Evolutionary conservation across 768 basidiomycete genomes (phyloP).

Genomic region (Suillus lakei): DNA sequence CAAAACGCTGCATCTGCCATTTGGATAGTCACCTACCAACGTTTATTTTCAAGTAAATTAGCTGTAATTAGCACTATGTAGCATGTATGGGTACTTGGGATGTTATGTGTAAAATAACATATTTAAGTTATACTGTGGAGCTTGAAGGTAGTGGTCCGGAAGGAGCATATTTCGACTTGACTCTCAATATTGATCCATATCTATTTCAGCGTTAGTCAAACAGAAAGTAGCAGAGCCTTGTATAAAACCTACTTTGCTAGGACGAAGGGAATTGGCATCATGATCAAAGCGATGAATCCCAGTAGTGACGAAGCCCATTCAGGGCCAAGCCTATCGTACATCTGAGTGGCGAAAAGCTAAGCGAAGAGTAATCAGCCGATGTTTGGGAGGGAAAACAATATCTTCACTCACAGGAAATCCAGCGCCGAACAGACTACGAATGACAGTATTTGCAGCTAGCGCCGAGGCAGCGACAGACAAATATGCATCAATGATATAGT

Average conservation of each 20-base stretch:
- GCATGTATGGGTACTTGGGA: neutral
- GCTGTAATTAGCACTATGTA: too few species aligned
- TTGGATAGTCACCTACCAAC: too few species aligned
- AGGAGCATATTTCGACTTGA: constrained; percentile 49
- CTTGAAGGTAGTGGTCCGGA: constrained; percentile 15
- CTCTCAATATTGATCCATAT: constrained; percentile 48
- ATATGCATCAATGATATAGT: constrained; percentile 69
- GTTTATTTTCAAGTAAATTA: too few species aligned
- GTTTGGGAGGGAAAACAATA: neutral
- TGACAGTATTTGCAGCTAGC: constrained; percentile 55
- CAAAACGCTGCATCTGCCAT: too few species aligned
- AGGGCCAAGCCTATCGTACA: constrained; percentile 55
- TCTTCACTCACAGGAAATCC: constrained; percentile 42
- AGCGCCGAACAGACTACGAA: constrained; percentile 58
- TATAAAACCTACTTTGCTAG: constrained; percentile 31
- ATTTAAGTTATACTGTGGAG: constrained; percentile 12
- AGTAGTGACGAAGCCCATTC: constrained; percentile 64
- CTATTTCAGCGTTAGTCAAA: neutral
- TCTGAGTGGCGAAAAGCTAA: constrained; percentile 56
- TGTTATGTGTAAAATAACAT: neutral
- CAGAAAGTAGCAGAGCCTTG: neutral
- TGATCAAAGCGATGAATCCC: constrained; percentile 51
- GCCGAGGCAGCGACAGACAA: constrained; percentile 59
- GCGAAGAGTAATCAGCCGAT: constrained; percentile 9
- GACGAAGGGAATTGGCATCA: constrained; percentile 59